Evolutionary conservation across 2,329 filamentous ascomycete species (phyloP), one percentile per base, ranked within the genome.

Genomic region (Pyricularia sp.): DNA sequence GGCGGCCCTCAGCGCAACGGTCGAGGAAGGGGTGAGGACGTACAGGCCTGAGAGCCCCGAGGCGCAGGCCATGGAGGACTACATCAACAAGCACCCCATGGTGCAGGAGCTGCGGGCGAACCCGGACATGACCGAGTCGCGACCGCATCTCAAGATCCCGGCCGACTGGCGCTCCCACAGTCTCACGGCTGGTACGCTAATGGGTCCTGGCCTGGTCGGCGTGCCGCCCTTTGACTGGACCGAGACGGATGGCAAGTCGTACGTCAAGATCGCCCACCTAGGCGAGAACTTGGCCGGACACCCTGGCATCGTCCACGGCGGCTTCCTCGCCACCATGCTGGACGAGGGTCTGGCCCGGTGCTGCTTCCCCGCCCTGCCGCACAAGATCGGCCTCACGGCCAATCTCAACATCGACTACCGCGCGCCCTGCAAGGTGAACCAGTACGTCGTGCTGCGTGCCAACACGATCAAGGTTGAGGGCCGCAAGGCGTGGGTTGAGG

Each of bases 401-500:
- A 94, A 90, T 75, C 81, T 99, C 74, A 93, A 86, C 73, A 82
- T 91, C 73, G 90, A 96, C 78, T 99, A 97, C 80, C 88, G 90
- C 74, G 88, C 88, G 71, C 95, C 95, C 4, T 90, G 91, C 64
- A 88, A 86, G 74, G 93, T 93, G 6, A 86, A 88, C 26, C 86
- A 86, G 70, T 95, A 91, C 76, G 82, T 96, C 33, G 92, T 97
- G 63, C 80, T 99, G 70, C 85, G 86, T 71, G 94, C 92, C 4
- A 86, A 88, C 76, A 97, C 94, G 25, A 89, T 87, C 11, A 94
- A 91, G 81, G 91, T 94, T 1, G 93, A 98, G 76, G 94, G 95
- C 0, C 85, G 95, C 71, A 98, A 98, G 82, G 94, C 93, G 14
- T 97, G 93, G 93, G 93, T 97, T 0, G 90, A 92, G 80, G 95